A percentile compares a stretch with the other conserved stretches of the same genome.
Conservation (phyloP, 2,329 filamentous ascomycete species). For the Stemphylium vesicarium region DNA sequence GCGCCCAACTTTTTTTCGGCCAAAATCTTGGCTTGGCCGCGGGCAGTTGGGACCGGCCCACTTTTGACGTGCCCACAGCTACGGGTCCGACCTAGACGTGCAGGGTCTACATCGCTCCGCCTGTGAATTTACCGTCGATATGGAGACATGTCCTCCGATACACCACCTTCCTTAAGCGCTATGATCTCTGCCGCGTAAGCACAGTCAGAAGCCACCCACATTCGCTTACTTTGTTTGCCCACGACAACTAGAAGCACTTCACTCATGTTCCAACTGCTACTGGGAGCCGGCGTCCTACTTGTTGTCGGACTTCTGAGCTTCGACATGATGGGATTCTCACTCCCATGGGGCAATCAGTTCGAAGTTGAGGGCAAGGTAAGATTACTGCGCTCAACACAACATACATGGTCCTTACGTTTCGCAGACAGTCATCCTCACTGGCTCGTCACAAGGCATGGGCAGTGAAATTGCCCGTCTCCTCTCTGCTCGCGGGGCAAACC, state of each 20-base stretch:
- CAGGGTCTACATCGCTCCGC: too few species aligned
- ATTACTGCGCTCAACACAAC: not conserved
- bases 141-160: not conserved
- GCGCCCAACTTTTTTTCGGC: constrained; percentile 31
- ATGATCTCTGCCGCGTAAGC: not conserved
- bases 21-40: constrained; percentile 39
- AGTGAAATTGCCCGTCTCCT: constrained; percentile 75
- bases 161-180: not conserved
- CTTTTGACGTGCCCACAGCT: not conserved
- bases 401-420: not conserved
- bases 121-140: too few species aligned
- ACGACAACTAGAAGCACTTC: not conserved
- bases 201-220: not conserved
- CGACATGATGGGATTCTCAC: constrained; percentile 71
- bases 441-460: constrained; percentile 92
- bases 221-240: not conserved
- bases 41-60: constrained; percentile 17
- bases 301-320: constrained; percentile 47
- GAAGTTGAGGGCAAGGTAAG: constrained; percentile 81
- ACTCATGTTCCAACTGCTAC: constrained; percentile 46
- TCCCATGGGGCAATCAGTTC: constrained; percentile 72
- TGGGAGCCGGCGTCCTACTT: constrained; percentile 45
- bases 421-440: constrained; percentile 87
- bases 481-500: constrained; percentile 80
- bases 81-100: not conserved